These are phyloP conservation scores for Beauveria asiatica DNA, from an alignment of 2,329 filamentous ascomycete species.

Conservation along the genomic window DNA sequence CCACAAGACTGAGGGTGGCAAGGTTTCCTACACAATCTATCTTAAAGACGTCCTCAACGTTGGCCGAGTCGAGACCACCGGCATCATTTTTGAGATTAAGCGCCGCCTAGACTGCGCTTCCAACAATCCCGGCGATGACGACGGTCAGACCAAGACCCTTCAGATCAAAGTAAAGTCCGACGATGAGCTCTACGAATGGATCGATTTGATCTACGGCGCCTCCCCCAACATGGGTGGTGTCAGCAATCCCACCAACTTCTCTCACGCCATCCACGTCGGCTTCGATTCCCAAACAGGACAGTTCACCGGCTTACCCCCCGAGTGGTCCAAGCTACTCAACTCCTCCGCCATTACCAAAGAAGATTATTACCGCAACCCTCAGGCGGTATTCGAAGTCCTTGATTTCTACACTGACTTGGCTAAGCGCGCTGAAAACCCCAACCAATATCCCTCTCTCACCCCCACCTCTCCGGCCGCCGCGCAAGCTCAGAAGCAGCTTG, in stretches of 20 bases:
- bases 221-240: constrained; percentile 97
- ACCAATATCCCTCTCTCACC: constrained; percentile 58
- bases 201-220: constrained; percentile 93
- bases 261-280: constrained; percentile 91
- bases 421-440: constrained; percentile 64
- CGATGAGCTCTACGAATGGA: constrained; percentile 97
- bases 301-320: constrained; percentile 86
- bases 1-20: constrained; percentile 82
- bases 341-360: constrained; percentile 97
- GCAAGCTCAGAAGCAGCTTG: constrained; percentile 55
- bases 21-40: constrained; percentile 76
- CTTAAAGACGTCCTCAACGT: constrained; percentile 86
- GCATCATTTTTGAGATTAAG: constrained; percentile 91
- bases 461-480: constrained; percentile 53
- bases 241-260: constrained; percentile 97
- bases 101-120: constrained; percentile 60
- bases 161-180: constrained; percentile 93
- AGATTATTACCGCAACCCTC: constrained; percentile 94
- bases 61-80: constrained; percentile 80
- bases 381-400: constrained; percentile 71
- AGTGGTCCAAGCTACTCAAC: constrained; percentile 95
- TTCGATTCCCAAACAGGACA: constrained; percentile 93
- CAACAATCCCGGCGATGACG: constrained; percentile 66
- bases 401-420: constrained; percentile 82
- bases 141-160: constrained; percentile 72